A percentile compares a stretch with the other conserved stretches of the same genome.
phyloP scores from a whole-genome alignment of 345 rosid genomes.

The Durio zibethinus region DNA sequence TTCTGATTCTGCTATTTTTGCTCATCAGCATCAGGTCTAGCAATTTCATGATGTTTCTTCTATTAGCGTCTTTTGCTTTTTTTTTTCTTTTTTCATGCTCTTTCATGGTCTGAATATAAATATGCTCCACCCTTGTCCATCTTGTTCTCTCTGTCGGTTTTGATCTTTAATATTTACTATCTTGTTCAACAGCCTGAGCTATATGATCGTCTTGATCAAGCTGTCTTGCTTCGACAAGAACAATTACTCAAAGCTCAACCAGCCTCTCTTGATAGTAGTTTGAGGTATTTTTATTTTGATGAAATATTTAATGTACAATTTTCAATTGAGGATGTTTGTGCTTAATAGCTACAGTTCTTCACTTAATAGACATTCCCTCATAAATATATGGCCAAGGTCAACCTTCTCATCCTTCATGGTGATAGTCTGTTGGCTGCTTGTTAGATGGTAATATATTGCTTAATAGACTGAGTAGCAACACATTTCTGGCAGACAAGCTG shows the following conservation, averaged over 20 bases:
- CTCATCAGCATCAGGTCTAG: constrained; percentile 77
- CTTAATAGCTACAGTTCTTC: constrained; percentile 1
- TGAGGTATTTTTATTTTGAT: constrained; percentile 54
- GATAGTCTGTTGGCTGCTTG: constrained; percentile 28
- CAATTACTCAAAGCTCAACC: constrained; percentile 73
- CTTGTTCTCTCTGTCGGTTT: neutral
- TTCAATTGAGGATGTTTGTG: constrained; percentile 10
- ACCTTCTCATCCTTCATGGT: constrained; percentile 26
- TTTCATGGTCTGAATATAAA: neutral
- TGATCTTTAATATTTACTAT: constrained; percentile 6
- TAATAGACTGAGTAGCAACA: constrained; percentile 68
- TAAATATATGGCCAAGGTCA: constrained; percentile 25
- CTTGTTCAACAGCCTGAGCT: constrained; percentile 52
- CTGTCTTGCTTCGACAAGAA: constrained; percentile 79
- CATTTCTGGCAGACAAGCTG: constrained; percentile 95
- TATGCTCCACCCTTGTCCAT: neutral
- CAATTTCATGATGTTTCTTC: constrained; percentile 6
- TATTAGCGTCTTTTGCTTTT: too few species aligned
- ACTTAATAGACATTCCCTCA: neutral
- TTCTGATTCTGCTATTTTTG: constrained; percentile 62
- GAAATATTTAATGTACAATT: constrained; percentile 2
- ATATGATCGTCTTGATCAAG: constrained; percentile 78
- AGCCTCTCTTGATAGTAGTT: constrained; percentile 61
- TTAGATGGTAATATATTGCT: constrained; percentile 35
- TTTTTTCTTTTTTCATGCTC: neutral